phyloP scores from a whole-genome alignment of 345 rosid species.

The Eucalyptus polyanthemos region DNA sequence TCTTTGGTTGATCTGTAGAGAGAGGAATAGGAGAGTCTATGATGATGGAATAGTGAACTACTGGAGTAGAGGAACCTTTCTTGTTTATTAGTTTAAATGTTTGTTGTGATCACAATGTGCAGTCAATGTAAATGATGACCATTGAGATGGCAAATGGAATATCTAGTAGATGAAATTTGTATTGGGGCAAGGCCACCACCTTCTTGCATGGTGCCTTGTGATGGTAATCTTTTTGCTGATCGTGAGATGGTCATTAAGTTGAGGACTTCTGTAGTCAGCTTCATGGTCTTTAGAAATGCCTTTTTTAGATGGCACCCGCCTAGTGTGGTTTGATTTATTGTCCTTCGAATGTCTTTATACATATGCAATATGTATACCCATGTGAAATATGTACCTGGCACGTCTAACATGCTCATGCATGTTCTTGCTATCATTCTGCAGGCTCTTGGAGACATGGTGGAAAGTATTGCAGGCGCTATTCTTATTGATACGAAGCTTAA shows the following conservation, averaged over 20 bases:
- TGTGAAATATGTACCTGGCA: neutral
- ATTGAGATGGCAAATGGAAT: neutral
- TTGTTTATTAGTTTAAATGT: neutral
- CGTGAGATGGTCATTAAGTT: neutral
- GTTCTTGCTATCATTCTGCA: constrained; percentile 6
- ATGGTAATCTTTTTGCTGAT: neutral
- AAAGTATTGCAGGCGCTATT: constrained; percentile 83
- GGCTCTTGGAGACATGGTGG: constrained; percentile 92
- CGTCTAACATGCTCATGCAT: neutral
- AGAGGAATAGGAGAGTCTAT: neutral
- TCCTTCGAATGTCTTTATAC: neutral
- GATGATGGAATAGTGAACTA: neutral
- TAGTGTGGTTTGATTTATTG: neutral
- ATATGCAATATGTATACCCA: neutral
- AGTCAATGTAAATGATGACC: neutral
- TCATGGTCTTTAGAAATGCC: neutral
- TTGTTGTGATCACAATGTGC: neutral
- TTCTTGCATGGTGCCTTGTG: neutral
- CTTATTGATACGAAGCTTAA: constrained; percentile 59
- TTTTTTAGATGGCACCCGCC: neutral
- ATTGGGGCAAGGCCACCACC: neutral
- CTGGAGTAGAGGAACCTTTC: neutral
- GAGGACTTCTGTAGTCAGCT: neutral
- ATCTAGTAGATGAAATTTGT: neutral
- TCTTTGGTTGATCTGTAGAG: neutral